A percentile compares a stretch with the other conserved stretches of the same genome.
Conservation (phyloP, 169 alveolate species). For the Plasmodium malariae region DNA sequence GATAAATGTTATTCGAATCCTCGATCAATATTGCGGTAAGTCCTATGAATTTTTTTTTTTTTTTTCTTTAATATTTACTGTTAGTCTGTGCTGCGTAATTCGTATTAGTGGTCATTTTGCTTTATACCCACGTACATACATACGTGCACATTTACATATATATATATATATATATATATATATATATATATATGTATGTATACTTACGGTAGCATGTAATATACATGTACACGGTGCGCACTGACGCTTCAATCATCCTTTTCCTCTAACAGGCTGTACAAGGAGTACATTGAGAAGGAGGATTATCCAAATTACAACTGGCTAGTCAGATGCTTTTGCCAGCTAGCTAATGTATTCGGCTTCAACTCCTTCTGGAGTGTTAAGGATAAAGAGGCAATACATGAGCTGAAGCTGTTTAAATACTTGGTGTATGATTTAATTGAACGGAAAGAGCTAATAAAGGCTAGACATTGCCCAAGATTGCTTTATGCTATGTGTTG, state of each 20-base stretch:
- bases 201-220: neutral
- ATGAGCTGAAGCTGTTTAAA: conserved; percentile 85
- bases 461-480: conserved; percentile 88
- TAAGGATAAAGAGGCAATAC: conserved; percentile 85
- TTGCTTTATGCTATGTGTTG: conserved; percentile 88
- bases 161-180: neutral
- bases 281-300: conserved; percentile 85
- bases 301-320: conserved; percentile 89
- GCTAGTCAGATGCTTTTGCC: conserved; percentile 91
- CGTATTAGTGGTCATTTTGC: no score
- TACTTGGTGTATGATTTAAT: conserved; percentile 86
- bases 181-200: neutral
- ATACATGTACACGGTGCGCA: no score
- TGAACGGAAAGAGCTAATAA: conserved; percentile 78
- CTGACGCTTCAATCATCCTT: no score
- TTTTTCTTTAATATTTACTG: neutral
- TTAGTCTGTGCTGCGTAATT: neutral
- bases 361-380: conserved; percentile 90
- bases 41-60: neutral
- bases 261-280: conserved; percentile 81
- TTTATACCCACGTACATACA: no score
- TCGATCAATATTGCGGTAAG: conserved; percentile 84
- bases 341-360: conserved; percentile 89
- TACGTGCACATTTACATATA: neutral
- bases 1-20: conserved; percentile 86